Evolutionary conservation across 352 stramenopile species (phyloP), one percentile per base, ranked within the genome.

Genomic region (Thalassiosira tumida): DNA sequence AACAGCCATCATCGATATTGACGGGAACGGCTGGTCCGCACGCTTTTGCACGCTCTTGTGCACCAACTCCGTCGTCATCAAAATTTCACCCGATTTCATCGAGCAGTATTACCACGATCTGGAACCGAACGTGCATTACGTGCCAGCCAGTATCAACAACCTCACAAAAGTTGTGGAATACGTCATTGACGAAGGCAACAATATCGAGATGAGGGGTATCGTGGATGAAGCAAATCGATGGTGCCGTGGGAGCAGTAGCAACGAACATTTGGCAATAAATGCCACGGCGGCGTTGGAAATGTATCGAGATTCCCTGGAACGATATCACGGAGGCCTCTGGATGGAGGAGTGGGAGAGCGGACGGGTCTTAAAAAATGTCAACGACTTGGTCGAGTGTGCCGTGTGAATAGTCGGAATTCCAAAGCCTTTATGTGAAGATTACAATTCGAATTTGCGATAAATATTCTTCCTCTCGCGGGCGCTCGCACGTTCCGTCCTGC

Each of bases 31-130:
- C 54, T 94, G 84, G 84, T 85, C 64, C 40, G 35, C 17, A 78
- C 89, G 89, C 31, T 94, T 94, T 37, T 17, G n/a, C 4, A 90
- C n/a, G 59, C 85, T 91, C 5, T 70, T 94, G 51, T 94, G 89
- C 79, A 85, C 50, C 0, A 92, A 89, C 50, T 84, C 54, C 59
- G 89, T 94, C 29, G 65, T 89, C 2, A 73, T 93, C 1, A 91
- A 93, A 64, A 88, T 91, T 54, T 79, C 90, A 24, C 87, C 87
- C 47, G 70, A 88, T 73, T 89, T 73, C 43, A 65, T 89, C 59
- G 91, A 95, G 38, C 91, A 93, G 24, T 93, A 90, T 65, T 83
- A 85, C 43, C 10, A 50, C 17, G 76, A 93, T 0, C 76, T 95
- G 29, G 26, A 65, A 37, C 83, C 91, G 26, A 70, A 80, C 29